Evolutionary conservation across 208 protist species (phyloP).

Genomic region (Blastocrithidia nonstop): DNA sequence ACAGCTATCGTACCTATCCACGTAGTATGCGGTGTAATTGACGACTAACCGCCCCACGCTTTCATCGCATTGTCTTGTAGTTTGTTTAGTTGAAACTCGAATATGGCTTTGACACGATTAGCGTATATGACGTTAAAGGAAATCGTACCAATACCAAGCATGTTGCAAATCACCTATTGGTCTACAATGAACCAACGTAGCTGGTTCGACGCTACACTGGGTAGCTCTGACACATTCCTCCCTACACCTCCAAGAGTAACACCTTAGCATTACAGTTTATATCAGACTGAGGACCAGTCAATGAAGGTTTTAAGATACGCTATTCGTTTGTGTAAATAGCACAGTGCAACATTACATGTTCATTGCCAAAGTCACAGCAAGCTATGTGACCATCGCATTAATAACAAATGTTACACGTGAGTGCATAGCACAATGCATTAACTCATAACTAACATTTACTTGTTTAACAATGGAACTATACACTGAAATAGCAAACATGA

Average conservation of each 20-base stretch:
- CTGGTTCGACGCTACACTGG: no score
- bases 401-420: neutral
- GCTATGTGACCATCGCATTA: neutral
- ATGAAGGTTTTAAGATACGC: slow-evolving; percentile 29
- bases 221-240: no score
- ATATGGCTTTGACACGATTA: slow-evolving; percentile 13
- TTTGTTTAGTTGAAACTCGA: slow-evolving; percentile 31
- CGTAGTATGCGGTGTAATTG: slow-evolving; percentile 39
- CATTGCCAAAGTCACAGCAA: neutral
- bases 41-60: slow-evolving; percentile 18
- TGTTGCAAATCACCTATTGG: no score
- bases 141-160: no score
- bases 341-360: neutral
- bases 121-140: slow-evolving; percentile 52
- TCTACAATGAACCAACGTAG: no score
- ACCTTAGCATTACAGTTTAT: no score
- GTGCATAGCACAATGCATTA: neutral
- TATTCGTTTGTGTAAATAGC: slow-evolving; percentile 29
- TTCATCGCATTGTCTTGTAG: slow-evolving; percentile 15
- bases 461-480: no score
- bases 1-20: slow-evolving; percentile 31
- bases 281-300: slow-evolving; percentile 23
- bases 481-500: slow-evolving; percentile 9
- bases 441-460: neutral
- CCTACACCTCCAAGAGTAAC: no score